A percentile compares a stretch with the other conserved stretches of the same genome.
Conservation (phyloP, 192 early-diverging fungal genomes). For the Coemansia sp. region DNA sequence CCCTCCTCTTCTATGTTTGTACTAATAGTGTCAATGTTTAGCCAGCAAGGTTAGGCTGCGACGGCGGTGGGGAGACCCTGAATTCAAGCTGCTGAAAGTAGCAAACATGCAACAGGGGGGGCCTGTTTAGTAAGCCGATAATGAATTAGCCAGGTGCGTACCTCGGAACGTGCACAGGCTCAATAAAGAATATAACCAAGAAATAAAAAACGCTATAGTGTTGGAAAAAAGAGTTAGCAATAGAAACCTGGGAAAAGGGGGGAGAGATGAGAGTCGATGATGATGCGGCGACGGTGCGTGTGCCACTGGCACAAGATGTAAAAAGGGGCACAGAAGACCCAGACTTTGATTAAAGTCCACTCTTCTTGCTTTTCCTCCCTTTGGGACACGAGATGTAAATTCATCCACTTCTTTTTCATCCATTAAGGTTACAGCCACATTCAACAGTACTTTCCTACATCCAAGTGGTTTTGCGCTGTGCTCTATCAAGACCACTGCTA, state of each 20-base stretch:
- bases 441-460: too few species aligned
- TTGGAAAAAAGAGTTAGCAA: neutral
- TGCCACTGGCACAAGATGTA: neutral
- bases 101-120: neutral
- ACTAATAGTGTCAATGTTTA: neutral
- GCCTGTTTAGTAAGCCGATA: neutral
- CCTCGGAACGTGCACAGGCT: neutral
- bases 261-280: neutral
- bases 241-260: neutral
- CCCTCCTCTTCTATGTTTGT: too few species aligned
- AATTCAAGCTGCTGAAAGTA: slow-evolving; percentile 1
- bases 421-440: too few species aligned
- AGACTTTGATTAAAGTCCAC: too few species aligned
- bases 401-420: too few species aligned
- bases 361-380: too few species aligned
- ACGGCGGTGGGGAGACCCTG: neutral
- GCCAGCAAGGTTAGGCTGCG: neutral
- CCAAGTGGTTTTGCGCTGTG: too few species aligned
- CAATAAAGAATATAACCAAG: neutral
- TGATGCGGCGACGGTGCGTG: too few species aligned
- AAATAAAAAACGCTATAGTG: neutral
- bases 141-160: too few species aligned
- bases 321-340: neutral
- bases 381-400: too few species aligned
- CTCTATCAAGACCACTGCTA: too few species aligned